These are phyloP conservation scores for Gnetum montanum DNA, from an alignment of 75 land plant genomes.

Conservation along the genomic window DNA sequence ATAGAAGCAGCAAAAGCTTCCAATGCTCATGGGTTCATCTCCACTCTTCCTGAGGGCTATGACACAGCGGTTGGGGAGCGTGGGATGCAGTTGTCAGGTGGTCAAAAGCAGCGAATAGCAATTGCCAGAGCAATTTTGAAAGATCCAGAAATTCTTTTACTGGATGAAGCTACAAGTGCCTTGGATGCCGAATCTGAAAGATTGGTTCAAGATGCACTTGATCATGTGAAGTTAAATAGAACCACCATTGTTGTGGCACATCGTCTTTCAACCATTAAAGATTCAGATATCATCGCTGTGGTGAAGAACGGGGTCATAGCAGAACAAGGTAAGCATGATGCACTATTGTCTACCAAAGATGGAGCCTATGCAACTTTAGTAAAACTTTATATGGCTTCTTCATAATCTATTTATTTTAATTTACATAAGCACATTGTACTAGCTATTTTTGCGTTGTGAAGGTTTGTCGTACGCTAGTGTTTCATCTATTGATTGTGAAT, in stretches of 20 bases:
- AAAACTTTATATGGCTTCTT: constrained; percentile 36
- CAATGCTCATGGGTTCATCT: constrained; percentile 52
- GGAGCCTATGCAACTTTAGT: constrained; percentile 60
- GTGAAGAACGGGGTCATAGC: constrained; percentile 61
- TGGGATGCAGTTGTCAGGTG: constrained; percentile 75
- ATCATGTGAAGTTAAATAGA: constrained; percentile 53
- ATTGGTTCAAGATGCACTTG: constrained; percentile 74
- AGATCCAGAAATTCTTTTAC: constrained; percentile 52
- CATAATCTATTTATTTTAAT: too few relatives aligned
- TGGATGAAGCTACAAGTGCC: constrained; percentile 83
- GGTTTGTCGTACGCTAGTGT: too few relatives aligned
- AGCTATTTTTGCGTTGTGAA: too few relatives aligned
- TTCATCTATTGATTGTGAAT: too few relatives aligned
- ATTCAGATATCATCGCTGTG: constrained; percentile 66
- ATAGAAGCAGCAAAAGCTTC: constrained; percentile 39
- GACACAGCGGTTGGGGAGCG: constrained; percentile 60
- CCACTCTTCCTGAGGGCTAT: constrained; percentile 38
- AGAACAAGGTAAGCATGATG: constrained; percentile 75
- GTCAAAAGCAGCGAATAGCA: constrained; percentile 80
- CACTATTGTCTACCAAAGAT: constrained; percentile 29
- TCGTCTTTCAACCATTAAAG: constrained; percentile 62
- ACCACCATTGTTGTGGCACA: constrained; percentile 76
- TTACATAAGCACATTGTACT: too few relatives aligned
- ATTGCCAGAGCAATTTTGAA: constrained; percentile 81
- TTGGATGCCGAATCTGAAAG: constrained; percentile 75